Percentiles rank a stretch among this genome's conserved stretches.
These are phyloP conservation scores for Venturia oleaginea DNA, from an alignment of 2,329 filamentous ascomycete species.

Conservation along the genomic window DNA sequence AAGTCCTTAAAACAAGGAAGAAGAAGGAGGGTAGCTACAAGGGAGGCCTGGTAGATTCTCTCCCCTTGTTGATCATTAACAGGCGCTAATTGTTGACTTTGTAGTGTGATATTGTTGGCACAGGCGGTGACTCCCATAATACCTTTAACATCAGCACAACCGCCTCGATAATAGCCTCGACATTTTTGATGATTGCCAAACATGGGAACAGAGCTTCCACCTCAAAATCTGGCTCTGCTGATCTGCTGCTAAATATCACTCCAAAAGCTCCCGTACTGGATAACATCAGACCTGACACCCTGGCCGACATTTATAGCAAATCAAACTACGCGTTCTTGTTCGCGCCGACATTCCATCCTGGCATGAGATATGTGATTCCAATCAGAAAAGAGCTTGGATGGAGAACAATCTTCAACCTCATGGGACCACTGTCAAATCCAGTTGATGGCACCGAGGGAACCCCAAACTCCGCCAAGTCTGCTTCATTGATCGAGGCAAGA, in stretches of 20 bases:
- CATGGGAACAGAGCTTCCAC: constrained; percentile 95
- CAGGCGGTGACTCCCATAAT: constrained; percentile 90
- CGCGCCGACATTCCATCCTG: constrained; percentile 91
- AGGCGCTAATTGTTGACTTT: background rate
- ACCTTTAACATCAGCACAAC: constrained; percentile 99
- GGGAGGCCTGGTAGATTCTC: constrained; percentile 62
- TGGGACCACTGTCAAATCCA: constrained; percentile 87
- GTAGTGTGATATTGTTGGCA: constrained; percentile 89
- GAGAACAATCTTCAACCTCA: constrained; percentile 94
- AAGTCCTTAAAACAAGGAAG: constrained; percentile 51
- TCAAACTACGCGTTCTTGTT: constrained; percentile 95
- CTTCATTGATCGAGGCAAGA: constrained; percentile 64
- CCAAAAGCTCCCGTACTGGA: constrained; percentile 65
- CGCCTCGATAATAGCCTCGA: constrained; percentile 81
- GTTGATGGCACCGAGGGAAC: constrained; percentile 52
- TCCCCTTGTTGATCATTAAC: background rate
- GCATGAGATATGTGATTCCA: constrained; percentile 80
- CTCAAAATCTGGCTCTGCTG: constrained; percentile 89
- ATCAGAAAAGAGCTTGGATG: constrained; percentile 84
- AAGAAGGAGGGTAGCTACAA: constrained; percentile 63
- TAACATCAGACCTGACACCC: constrained; percentile 62
- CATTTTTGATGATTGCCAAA: constrained; percentile 78
- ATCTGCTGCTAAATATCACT: constrained; percentile 69
- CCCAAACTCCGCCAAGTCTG: background rate
- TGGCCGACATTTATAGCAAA: constrained; percentile 62